phyloP scores from a whole-genome alignment of 1,284 basidiomycete species.

The Pholiota adiposa region DNA sequence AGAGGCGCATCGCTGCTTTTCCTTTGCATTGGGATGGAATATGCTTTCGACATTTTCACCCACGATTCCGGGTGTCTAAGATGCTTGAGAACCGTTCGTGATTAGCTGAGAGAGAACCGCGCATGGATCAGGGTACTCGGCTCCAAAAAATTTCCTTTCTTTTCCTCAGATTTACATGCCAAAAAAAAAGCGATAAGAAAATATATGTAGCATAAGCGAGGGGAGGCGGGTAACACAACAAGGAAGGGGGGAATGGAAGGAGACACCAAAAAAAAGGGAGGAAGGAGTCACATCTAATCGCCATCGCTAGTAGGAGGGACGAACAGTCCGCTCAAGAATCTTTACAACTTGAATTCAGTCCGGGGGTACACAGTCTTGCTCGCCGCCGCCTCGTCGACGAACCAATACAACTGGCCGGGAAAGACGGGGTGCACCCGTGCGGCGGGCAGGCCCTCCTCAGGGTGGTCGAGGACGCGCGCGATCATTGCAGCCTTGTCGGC shows the following conservation, averaged over 20 bases:
- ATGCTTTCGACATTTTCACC: background rate
- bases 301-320: background rate
- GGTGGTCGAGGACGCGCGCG: constrained; percentile 76
- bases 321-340: background rate
- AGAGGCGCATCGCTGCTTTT: background rate
- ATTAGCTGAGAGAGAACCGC: background rate
- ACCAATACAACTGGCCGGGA: constrained; percentile 91
- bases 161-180: background rate
- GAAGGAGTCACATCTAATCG: constrained; percentile 3
- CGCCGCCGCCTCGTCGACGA: constrained; percentile 83
- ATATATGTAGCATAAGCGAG: background rate
- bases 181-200: background rate
- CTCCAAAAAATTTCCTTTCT: background rate
- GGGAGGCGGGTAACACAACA: too few species aligned
- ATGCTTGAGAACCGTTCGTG: background rate
- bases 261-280: background rate
- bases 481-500: constrained; percentile 86
- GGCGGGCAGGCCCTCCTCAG: constrained; percentile 83
- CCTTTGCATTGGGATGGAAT: background rate
- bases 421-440: constrained; percentile 80
- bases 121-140: background rate
- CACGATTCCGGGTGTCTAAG: background rate
- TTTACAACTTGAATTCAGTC: constrained; percentile 58
- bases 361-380: constrained; percentile 62
- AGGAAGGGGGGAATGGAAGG: background rate